Conservation (phyloP, 345 rosid species). For the Citrus trifoliata region DNA sequence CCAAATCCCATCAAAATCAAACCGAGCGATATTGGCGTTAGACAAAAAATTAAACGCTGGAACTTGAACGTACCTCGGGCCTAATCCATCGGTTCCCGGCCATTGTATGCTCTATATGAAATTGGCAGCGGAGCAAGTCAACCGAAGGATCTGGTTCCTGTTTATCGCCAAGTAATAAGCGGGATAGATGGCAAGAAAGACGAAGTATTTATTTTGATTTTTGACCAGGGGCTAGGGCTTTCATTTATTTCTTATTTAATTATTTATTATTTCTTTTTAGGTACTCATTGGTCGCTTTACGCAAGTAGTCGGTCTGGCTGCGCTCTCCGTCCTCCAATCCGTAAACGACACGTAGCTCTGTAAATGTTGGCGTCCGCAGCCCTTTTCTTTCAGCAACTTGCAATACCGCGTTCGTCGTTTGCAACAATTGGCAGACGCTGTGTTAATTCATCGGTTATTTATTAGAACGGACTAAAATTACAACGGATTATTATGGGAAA, state of each 20-base stretch:
- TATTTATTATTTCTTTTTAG: neutral
- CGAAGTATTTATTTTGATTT: neutral
- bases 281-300: constrained; percentile 5
- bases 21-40: neutral
- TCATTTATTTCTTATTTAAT: neutral
- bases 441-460: too few relatives aligned
- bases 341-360: neutral
- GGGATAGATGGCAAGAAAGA: constrained; percentile 13
- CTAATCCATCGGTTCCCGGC: constrained; percentile 64
- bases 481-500: too few relatives aligned
- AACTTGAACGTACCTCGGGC: constrained; percentile 55
- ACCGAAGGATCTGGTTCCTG: neutral
- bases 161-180: neutral
- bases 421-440: too few relatives aligned
- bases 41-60: neutral
- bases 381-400: neutral
- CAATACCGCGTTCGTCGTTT: neutral
- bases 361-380: fast-evolving
- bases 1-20: neutral
- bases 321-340: neutral
- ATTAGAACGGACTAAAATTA: too few relatives aligned
- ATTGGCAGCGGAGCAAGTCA: neutral
- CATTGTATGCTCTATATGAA: constrained; percentile 31
- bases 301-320: neutral
- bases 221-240: neutral